Percentiles rank a stretch among this genome's conserved stretches.
Conservation (phyloP, 2,329 filamentous ascomycete genomes). For the Colletotrichum noveboracense region DNA sequence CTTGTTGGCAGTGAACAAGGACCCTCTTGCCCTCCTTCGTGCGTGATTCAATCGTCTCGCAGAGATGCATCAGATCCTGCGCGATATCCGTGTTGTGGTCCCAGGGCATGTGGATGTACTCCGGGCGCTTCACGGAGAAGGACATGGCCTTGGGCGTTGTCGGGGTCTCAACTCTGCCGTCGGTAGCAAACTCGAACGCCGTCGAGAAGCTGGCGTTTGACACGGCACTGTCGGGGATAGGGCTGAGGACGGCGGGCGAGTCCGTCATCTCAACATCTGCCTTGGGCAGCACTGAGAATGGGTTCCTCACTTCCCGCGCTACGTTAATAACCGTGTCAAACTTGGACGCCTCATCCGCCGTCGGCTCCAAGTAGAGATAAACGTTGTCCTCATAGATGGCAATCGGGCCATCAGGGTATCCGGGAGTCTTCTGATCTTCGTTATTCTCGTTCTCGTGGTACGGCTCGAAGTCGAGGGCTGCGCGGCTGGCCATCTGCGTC, state of each 20-base stretch:
- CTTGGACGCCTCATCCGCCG: constrained; percentile 74
- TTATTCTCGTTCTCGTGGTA: constrained; percentile 73
- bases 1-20: constrained; percentile 84
- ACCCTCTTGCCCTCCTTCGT: constrained; percentile 78
- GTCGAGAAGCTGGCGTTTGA: constrained; percentile 65
- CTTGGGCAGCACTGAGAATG: constrained; percentile 56
- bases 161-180: constrained; percentile 50
- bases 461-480: constrained; percentile 63
- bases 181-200: constrained; percentile 59
- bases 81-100: constrained; percentile 89
- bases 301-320: constrained; percentile 80
- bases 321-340: constrained; percentile 89
- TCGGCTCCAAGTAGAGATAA: constrained; percentile 81
- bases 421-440: constrained; percentile 80
- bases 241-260: constrained; percentile 45
- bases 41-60: constrained; percentile 76
- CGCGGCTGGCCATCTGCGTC: constrained; percentile 66
- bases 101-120: constrained; percentile 89
- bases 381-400: constrained; percentile 81
- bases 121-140: constrained; percentile 59
- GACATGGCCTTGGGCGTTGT: constrained; percentile 61
- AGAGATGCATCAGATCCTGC: constrained; percentile 75
- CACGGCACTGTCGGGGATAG: constrained; percentile 60
- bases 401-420: constrained; percentile 82
- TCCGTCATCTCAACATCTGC: constrained; percentile 30